Evolutionary conservation across 2,329 filamentous ascomycete genomes (phyloP).

Genomic region (Pseudocercospora fuligena): DNA sequence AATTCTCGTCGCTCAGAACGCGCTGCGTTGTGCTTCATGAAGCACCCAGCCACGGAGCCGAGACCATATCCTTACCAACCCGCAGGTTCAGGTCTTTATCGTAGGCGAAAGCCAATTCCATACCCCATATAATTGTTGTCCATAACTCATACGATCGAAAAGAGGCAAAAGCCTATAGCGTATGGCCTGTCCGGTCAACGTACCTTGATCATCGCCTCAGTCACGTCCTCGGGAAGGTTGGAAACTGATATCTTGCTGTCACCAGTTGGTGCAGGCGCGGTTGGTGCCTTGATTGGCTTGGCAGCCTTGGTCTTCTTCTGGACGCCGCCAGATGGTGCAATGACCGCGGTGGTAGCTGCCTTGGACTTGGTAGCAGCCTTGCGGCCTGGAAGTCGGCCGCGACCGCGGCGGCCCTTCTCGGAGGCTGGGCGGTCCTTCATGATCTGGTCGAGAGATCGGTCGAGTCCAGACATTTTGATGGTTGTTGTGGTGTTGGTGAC

Average conservation of each 20-base stretch:
- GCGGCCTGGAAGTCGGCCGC: constrained; percentile 51
- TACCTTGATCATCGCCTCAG: constrained; percentile 99
- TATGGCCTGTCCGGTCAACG: constrained; percentile 77
- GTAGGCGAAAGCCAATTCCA: constrained; percentile 18
- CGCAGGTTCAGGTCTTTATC: constrained; percentile 14
- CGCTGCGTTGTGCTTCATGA: constrained; percentile 25
- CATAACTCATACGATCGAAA: constrained; percentile 33
- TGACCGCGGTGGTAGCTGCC: constrained; percentile 43
- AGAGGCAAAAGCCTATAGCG: constrained; percentile 41
- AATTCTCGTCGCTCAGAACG: constrained; percentile 16
- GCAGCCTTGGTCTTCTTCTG: constrained; percentile 70
- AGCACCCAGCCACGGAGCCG: constrained; percentile 26
- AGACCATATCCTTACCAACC: constrained; percentile 16
- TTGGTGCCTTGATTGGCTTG: constrained; percentile 61
- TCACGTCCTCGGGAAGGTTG: constrained; percentile 97
- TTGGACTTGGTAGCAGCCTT: constrained; percentile 58
- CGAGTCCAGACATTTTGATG: constrained; percentile 81
- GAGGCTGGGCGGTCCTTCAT: constrained; percentile 71
- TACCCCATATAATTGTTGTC: constrained; percentile 17
- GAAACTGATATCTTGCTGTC: constrained; percentile 98
- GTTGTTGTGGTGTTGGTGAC: constrained; percentile 22
- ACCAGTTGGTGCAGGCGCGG: constrained; percentile 58
- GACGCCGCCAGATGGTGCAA: constrained; percentile 81
- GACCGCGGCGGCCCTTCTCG: constrained; percentile 46
- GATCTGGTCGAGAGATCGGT: constrained; percentile 97